phyloP scores from a whole-genome alignment of 2,329 filamentous ascomycete genomes.

The Bipolaris bicolor region DNA sequence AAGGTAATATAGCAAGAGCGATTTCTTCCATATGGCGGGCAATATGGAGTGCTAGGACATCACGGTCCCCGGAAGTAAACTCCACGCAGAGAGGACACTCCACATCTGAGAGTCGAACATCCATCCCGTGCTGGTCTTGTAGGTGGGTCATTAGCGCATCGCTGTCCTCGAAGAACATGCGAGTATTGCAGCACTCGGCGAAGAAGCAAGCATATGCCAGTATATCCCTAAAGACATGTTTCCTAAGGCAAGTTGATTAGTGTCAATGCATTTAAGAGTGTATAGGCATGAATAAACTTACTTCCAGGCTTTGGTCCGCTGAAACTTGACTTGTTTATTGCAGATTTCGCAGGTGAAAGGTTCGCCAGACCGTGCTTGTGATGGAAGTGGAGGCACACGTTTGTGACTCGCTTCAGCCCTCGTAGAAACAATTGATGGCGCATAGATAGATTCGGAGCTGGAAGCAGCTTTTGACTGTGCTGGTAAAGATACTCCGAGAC shows the following conservation, averaged over 20 bases:
- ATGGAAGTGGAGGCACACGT: not conserved
- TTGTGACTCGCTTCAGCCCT: not conserved
- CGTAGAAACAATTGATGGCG: not conserved
- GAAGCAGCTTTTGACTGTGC: not conserved
- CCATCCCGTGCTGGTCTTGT: not conserved
- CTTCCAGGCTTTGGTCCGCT: not conserved
- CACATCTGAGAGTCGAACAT: not conserved
- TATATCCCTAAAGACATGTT: not conserved
- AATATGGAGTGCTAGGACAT: not conserved
- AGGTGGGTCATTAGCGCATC: not conserved
- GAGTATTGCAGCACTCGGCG: not conserved
- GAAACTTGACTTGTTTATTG: not conserved
- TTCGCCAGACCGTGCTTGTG: not conserved
- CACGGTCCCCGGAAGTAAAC: not conserved
- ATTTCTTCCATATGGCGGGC: constrained; percentile 2
- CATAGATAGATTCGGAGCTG: not conserved
- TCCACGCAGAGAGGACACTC: not conserved
- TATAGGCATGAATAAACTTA: not conserved
- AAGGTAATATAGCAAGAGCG: not conserved
- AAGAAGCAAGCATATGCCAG: not conserved
- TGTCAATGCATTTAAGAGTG: not conserved
- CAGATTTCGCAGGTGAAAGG: not conserved
- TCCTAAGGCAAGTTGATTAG: not conserved
- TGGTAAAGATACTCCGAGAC: not conserved
- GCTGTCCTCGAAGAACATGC: not conserved